These are phyloP conservation scores for Sherardia arvensis DNA, from an alignment of 257 asterid genomes.

Conservation along the genomic window DNA sequence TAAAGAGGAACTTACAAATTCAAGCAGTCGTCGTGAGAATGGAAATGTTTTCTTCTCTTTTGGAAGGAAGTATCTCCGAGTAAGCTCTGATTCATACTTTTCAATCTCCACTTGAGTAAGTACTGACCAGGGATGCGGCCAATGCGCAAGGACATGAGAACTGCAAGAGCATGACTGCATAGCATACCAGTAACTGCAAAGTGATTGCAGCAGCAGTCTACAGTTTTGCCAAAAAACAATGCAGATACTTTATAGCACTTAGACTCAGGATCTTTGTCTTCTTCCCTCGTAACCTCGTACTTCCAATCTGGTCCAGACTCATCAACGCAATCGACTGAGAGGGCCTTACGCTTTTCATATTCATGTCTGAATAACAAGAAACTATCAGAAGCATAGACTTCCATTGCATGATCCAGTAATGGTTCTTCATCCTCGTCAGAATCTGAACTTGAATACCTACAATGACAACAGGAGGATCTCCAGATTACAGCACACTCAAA, in stretches of 20 bases:
- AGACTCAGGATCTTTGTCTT: too few species aligned
- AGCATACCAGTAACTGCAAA: too few species aligned
- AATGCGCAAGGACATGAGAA: not conserved
- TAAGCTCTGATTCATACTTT: not conserved
- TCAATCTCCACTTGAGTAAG: conserved; percentile 14
- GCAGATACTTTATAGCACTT: too few species aligned
- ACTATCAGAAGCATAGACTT: conserved; percentile 6
- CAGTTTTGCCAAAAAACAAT: too few species aligned
- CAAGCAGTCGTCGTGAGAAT: conserved; percentile 7
- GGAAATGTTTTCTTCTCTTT: not conserved
- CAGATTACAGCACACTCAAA: not conserved
- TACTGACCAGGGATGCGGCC: conserved; percentile 11
- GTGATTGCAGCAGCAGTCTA: too few species aligned
- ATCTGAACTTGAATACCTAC: not conserved
- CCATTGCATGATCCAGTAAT: conserved; percentile 10
- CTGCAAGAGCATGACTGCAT: too few species aligned
- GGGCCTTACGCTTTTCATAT: conserved; percentile 4
- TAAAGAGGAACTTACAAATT: conserved; percentile 5
- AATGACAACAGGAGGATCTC: not conserved
- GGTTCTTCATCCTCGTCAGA: conserved; percentile 4
- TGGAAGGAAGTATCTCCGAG: not conserved
- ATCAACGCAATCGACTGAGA: not conserved
- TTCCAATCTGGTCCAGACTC: too few species aligned
- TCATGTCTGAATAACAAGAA: conserved; percentile 11
- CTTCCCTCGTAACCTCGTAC: too few species aligned